Base-by-base conservation (phyloP, 495 filamentous ascomycete species). In the Penicillium canescens region DNA sequence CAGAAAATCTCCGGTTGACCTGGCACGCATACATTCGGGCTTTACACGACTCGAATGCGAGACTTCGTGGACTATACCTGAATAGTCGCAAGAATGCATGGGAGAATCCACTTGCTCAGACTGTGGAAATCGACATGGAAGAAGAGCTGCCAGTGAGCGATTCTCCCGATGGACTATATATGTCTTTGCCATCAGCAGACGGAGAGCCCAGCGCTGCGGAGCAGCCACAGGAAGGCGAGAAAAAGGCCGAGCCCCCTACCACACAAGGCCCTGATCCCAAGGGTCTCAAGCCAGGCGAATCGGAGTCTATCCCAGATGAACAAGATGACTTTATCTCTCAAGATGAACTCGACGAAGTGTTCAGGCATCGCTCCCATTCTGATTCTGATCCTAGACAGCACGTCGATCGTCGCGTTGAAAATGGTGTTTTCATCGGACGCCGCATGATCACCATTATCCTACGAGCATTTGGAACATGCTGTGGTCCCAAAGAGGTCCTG, bases 11-110 rank as follows among this genome's bases (percentile, higher is more conserved):
- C 12, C 71, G 79, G 44, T 55, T 55, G 39, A 66, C 55, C 12
- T 80, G 66, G 76, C 63, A 59, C 50, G 60, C 56, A 24, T 79
- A 66, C 54, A 75, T 82, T 52, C 82, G 76, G 54, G 70, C 68
- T 23, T 75, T 84, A 50, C 86, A 76, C 23, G 78, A 80, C 46
- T 78, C 76, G 1, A 81, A 85, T 35, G 70, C 73, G 54, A 79
- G 78, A 68, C 76, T 82, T 10, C 46, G 60, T 24, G 63, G 60
- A 12, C 50, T 60, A 0, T 53, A 58, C 24, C 24, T 44, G 3
- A 57, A 59, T 37, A 46, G 55, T 7, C 42, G 23, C n/a, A 61
- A 57, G 23, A 56, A 63, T 39, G 42, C 41, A 7, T 77, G 73
- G 68, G 46, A 74, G 75, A 78, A 76, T 28, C 71, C 74, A 6